phyloP scores from a whole-genome alignment of 805 yeast genomes.

The Metschnikowia aberdeeniae region DNA sequence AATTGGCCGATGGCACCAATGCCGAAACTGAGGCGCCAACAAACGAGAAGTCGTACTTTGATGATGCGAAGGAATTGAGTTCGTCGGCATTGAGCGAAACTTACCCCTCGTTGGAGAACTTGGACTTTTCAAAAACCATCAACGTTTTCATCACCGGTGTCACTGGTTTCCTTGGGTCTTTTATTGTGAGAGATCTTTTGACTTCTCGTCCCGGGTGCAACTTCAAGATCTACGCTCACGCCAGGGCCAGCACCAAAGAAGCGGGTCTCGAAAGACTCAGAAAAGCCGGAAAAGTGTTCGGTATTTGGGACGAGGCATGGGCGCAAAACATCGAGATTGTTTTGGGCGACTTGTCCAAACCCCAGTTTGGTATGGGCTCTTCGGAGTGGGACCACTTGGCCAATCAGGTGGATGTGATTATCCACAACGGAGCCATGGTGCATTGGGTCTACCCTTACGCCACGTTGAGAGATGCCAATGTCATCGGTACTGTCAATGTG shows the following conservation, averaged over 20 bases:
- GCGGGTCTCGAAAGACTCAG: conserved; percentile 75
- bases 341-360: conserved; percentile 72
- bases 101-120: conserved; percentile 44
- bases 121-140: conserved; percentile 32
- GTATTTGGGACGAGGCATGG: conserved; percentile 69
- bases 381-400: conserved; percentile 56
- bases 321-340: conserved; percentile 60
- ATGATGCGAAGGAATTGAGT: conserved; percentile 63
- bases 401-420: conserved; percentile 66
- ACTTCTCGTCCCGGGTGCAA: conserved; percentile 44
- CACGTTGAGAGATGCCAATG: conserved; percentile 89
- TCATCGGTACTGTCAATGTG: conserved; percentile 79
- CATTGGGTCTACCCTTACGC: conserved; percentile 98
- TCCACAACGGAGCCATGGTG: conserved; percentile 97
- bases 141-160: conserved; percentile 89
- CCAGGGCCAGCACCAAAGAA: conserved; percentile 68
- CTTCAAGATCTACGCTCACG: conserved; percentile 79
- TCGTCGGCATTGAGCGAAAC: conserved; percentile 36
- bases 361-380: conserved; percentile 65
- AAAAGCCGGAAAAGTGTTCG: conserved; percentile 75
- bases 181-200: conserved; percentile 73
- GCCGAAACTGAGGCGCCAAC: conserved; percentile 9
- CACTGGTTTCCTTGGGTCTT: conserved; percentile 95
- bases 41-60: conserved; percentile 43
- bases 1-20: conserved; percentile 31